Conservation (phyloP, 1,284 basidiomycete species). For the Hemileccinum hortonii region DNA sequence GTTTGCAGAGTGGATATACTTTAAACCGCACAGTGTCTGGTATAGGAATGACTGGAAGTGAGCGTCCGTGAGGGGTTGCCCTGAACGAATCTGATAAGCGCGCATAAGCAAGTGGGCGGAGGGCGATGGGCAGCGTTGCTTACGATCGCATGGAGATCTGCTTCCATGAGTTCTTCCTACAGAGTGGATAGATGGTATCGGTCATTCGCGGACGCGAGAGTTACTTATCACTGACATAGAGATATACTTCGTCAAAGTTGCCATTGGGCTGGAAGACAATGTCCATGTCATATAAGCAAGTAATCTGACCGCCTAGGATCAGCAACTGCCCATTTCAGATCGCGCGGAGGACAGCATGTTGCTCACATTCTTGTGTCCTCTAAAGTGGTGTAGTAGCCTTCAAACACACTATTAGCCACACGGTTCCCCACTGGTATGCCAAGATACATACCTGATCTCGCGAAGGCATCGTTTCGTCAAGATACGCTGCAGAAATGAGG, state of each 20-base stretch:
- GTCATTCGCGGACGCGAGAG: conserved; percentile 1
- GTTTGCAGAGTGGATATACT: conserved; percentile 99
- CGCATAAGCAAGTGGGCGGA: conserved; percentile 3
- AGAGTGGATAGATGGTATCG: not conserved
- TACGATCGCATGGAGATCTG: conserved; percentile 98
- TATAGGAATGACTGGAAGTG: conserved; percentile 99
- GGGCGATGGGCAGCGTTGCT: conserved; percentile 2
- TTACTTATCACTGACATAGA: conserved; percentile 62
- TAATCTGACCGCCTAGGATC: conserved; percentile 55
- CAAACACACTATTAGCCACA: conserved; percentile 7
- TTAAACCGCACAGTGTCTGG: conserved; percentile 96
- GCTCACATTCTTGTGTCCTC: conserved; percentile 92
- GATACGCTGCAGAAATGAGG: conserved; percentile 62
- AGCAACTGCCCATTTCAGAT: conserved; percentile 4
- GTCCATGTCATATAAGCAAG: conserved; percentile 95
- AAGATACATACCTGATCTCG: conserved; percentile 75
- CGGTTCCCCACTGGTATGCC: not conserved
- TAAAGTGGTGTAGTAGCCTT: conserved; percentile 90
- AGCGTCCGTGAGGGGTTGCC: conserved; percentile 96
- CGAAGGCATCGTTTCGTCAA: conserved; percentile 92
- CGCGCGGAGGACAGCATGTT: conserved; percentile 9
- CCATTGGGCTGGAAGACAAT: conserved; percentile 87
- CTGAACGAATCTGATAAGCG: conserved; percentile 81
- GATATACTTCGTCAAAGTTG: conserved; percentile 94
- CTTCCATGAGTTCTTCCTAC: conserved; percentile 98